phyloP scores from a whole-genome alignment of 1,284 basidiomycete genomes.

The Anthracocystis setariae region DNA sequence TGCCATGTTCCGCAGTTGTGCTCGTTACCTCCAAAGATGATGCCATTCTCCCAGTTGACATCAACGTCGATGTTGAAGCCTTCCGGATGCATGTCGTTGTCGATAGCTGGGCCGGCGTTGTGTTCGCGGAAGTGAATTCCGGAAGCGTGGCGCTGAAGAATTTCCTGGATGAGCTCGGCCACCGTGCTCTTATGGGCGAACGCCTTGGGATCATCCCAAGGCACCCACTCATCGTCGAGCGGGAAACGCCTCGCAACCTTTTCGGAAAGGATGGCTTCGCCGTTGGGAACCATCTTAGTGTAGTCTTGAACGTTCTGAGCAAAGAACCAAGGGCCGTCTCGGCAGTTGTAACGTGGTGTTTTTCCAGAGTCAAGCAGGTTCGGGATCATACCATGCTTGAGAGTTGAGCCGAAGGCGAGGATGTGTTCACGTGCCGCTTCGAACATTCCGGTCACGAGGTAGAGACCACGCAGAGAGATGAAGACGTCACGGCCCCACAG shows the following conservation, averaged over 20 bases:
- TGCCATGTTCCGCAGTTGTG: conserved; percentile 65
- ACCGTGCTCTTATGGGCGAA: conserved; percentile 71
- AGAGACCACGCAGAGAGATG: conserved; percentile 62
- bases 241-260: conserved; percentile 90
- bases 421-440: conserved; percentile 57
- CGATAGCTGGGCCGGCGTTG: conserved; percentile 93
- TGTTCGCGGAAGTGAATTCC: conserved; percentile 95
- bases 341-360: conserved; percentile 77
- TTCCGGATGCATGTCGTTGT: conserved; percentile 90
- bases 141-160: conserved; percentile 89
- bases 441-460: conserved; percentile 62
- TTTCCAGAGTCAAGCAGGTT: conserved; percentile 60
- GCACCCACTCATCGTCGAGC: conserved; percentile 88
- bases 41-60: conserved; percentile 93
- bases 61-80: conserved; percentile 94
- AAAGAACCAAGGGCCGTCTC: conserved; percentile 98
- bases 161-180: conserved; percentile 94
- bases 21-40: conserved; percentile 85
- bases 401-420: conserved; percentile 57
- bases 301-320: conserved; percentile 98
- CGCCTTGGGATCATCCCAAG: conserved; percentile 86
- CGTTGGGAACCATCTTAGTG: conserved; percentile 82
- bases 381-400: conserved; percentile 63
- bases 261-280: conserved; percentile 81
- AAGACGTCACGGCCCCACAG: conserved; percentile 64